Base-by-base conservation (phyloP, 352 stramenopile genomes). In the Thraustotheca clavata region DNA sequence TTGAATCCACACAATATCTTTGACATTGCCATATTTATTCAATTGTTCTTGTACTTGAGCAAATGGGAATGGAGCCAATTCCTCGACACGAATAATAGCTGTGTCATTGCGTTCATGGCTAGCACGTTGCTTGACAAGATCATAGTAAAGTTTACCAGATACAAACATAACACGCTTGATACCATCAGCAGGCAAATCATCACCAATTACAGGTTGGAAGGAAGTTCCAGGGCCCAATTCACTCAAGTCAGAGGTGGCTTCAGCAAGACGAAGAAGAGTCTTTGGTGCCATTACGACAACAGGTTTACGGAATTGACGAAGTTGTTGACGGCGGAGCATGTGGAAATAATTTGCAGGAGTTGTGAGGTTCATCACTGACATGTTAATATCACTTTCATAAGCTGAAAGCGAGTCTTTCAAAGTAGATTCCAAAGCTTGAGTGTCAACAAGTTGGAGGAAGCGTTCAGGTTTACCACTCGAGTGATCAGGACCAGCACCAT, bases 291-390 rank as follows among this genome's bases (percentile, higher is more conserved):
- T 90, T 20, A 87, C 75, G 22, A 91, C 72, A 9, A 87, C 43
- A 0, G 84, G 84, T 31, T 92, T 92, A 59, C 80, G 81, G 74
- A 89, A 94, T 24, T 67, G 34, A 5, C 83, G 84, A 6, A 76
- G 67, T 52, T 91, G 80, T 63, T 98, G 94, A 62, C 94, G 87
- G 68, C 93, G 88, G 59, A 98, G 76, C 66, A 95, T 76, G 69
- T 98, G 93, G 75, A 98, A 98, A 73, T 98, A 98, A 72, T 98
- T 98, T 35, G 94, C 94, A 0, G 95, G 93, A 22, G 86, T 96
- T 38, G 80, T 95, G 33, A 82, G 65, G 60, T 93, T 90, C 43
- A 80, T 75, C 9, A 96, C 83, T 50, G 89, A 88, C 61, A 94
- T 75, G 72, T 96, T 96, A 22, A 82, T 79, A 59, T 91, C 79